phyloP scores from a whole-genome alignment of 2,329 filamentous ascomycete species.

The Coniochaeta prunicola region DNA sequence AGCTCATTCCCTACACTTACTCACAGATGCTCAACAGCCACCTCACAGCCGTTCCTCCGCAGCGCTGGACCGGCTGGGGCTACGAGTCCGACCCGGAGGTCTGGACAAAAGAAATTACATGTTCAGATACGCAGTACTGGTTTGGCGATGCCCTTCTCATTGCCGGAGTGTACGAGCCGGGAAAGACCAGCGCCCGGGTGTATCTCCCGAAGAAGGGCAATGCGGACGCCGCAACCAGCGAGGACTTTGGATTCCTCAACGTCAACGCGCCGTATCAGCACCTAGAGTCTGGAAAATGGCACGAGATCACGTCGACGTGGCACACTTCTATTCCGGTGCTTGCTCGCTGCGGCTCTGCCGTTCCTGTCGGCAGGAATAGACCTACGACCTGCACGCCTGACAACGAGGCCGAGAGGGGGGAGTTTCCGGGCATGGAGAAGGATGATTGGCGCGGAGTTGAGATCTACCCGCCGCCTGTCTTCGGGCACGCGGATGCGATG shows the following conservation, averaged over 20 bases:
- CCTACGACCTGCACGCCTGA: slow-evolving; percentile 16
- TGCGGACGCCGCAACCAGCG: background rate
- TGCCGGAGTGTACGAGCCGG: slow-evolving; percentile 60
- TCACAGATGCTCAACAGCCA: slow-evolving; percentile 57
- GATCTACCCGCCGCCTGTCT: slow-evolving; percentile 21
- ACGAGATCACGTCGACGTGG: slow-evolving; percentile 21
- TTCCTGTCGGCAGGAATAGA: slow-evolving; percentile 23
- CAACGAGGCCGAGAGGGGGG: slow-evolving; percentile 14
- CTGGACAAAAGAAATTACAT: slow-evolving; percentile 52
- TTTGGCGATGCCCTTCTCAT: slow-evolving; percentile 56
- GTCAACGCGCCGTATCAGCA: slow-evolving; percentile 47
- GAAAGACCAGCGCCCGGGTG: slow-evolving; percentile 42
- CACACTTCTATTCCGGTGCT: slow-evolving; percentile 22
- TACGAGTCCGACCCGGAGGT: slow-evolving; percentile 61
- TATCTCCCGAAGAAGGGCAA: slow-evolving; percentile 50
- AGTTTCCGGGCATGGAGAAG: slow-evolving; percentile 20
- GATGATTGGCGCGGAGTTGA: slow-evolving; percentile 27
- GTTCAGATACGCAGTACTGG: slow-evolving; percentile 67
- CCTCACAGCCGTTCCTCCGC: slow-evolving; percentile 52
- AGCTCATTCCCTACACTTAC: slow-evolving; percentile 66
- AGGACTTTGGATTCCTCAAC: slow-evolving; percentile 50
- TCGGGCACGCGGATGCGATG: background rate
- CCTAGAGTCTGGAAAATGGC: slow-evolving; percentile 27
- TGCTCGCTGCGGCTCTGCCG: slow-evolving; percentile 20
- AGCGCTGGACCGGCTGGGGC: slow-evolving; percentile 68